Percentiles rank a stretch among this genome's conserved stretches.
Conservation (phyloP, 2,329 filamentous ascomycete species). For the Truncatella angustata region DNA sequence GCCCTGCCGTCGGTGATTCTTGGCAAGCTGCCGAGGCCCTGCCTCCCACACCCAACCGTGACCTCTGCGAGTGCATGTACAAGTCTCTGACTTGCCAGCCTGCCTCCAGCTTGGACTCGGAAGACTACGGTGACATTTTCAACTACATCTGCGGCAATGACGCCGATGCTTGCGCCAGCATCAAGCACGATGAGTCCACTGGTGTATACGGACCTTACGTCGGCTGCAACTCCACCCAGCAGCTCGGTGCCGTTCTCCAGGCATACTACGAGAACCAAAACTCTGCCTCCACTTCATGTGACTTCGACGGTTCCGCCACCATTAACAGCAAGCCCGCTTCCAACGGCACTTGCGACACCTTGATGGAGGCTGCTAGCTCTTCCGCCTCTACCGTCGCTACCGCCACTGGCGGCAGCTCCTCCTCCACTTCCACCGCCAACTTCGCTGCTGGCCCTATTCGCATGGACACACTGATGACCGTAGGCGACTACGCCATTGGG, state of each 20-base stretch:
- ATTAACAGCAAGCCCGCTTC: constrained; percentile 12
- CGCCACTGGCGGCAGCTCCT: constrained; percentile 22
- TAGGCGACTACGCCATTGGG: constrained; percentile 48
- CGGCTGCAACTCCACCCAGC: constrained; percentile 60
- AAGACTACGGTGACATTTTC: constrained; percentile 50
- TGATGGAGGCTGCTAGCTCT: constrained; percentile 42
- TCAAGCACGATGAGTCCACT: constrained; percentile 51
- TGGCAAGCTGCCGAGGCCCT: constrained; percentile 64
- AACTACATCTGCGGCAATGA: constrained; percentile 39
- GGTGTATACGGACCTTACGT: constrained; percentile 62
- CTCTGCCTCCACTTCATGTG: constrained; percentile 48
- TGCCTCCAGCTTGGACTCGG: constrained; percentile 46
- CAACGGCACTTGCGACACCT: constrained; percentile 52
- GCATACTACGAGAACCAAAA: constrained; percentile 54
- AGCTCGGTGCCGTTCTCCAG: constrained; percentile 60
- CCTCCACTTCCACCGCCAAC: constrained; percentile 31
- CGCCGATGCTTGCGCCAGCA: constrained; percentile 51
- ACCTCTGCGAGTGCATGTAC: constrained; percentile 72
- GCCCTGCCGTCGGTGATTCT: constrained; percentile 55
- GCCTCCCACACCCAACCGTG: constrained; percentile 67
- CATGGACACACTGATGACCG: constrained; percentile 37
- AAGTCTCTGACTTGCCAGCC: constrained; percentile 63
- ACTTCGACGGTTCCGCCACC: constrained; percentile 55
- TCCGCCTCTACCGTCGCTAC: constrained; percentile 31
- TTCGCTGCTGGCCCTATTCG: constrained; percentile 34